Evolutionary conservation across 139 green algal genomes (phyloP).

Genomic region (Micractinium sp.): DNA sequence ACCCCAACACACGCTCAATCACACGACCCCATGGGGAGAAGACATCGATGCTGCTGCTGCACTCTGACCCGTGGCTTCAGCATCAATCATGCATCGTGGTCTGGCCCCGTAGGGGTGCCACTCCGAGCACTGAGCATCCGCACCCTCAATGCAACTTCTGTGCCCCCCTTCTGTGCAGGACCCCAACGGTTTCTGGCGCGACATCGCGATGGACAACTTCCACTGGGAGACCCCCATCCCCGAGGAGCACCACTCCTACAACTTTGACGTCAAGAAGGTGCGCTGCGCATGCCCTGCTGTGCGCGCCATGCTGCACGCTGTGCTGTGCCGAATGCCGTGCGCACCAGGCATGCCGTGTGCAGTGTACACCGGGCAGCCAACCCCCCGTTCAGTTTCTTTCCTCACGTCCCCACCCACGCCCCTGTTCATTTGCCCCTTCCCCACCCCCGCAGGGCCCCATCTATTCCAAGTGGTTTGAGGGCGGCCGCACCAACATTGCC

Average conservation of each 20-base stretch:
- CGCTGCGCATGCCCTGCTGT: background rate
- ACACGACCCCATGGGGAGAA: too few species aligned
- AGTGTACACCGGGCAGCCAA: background rate
- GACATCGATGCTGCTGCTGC: too few species aligned
- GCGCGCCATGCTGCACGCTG: too few species aligned
- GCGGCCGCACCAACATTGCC: constrained; percentile 72
- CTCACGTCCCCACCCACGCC: background rate
- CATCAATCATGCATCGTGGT: too few species aligned
- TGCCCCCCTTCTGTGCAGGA: background rate
- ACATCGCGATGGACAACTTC: constrained; percentile 37
- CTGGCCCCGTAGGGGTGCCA: too few species aligned
- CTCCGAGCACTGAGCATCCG: too few species aligned
- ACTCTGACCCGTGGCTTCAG: too few species aligned
- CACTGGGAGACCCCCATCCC: constrained; percentile 38
- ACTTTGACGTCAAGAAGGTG: constrained; percentile 40
- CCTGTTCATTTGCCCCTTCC: too few species aligned
- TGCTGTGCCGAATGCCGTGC: too few species aligned
- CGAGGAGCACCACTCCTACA: constrained; percentile 19
- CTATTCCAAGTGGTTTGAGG: constrained; percentile 72
- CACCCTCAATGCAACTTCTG: too few species aligned
- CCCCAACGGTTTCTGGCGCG: constrained; percentile 40
- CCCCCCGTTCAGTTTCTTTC: background rate
- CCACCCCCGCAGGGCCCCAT: constrained; percentile 61
- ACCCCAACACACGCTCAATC: too few species aligned
- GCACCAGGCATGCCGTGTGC: too few species aligned